These are phyloP conservation scores for Polygonum maritimum DNA, from an alignment of 148 eudicot species.

Conservation along the genomic window DNA sequence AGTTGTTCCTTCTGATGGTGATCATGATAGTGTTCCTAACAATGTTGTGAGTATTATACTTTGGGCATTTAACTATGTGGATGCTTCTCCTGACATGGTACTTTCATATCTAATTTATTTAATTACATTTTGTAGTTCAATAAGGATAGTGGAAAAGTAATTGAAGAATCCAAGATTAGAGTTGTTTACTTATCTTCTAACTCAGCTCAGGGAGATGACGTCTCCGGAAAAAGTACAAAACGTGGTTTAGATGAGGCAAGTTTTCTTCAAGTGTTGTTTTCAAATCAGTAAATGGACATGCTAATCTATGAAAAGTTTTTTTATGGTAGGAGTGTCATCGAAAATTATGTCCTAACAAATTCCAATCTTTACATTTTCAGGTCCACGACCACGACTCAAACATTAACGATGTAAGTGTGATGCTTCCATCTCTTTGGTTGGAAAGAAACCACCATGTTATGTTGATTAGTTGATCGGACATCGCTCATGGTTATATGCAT, in stretches of 20 bases:
- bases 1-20: conserved; percentile 45
- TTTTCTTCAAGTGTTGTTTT: conserved; percentile 4
- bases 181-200: conserved; percentile 50
- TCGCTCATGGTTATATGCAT: not conserved
- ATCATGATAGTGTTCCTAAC: conserved; percentile 60
- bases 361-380: not conserved
- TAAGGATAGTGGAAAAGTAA: conserved; percentile 62
- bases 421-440: not conserved
- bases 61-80: not conserved
- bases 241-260: conserved; percentile 48
- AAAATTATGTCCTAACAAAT: not conserved
- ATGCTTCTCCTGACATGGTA: not conserved
- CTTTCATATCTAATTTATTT: not conserved
- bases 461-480: not conserved
- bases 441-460: not conserved
- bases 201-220: conserved; percentile 28
- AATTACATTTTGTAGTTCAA: conserved; percentile 37
- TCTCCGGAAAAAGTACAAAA: conserved; percentile 21
- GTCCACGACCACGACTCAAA: not conserved
- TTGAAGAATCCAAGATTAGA: conserved; percentile 76
- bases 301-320: not conserved
- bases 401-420: conserved; percentile 6
- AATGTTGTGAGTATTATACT: conserved; percentile 50
- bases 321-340: not conserved
- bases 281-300: not conserved